Percentiles rank a stretch among this genome's conserved stretches.
phyloP scores from a whole-genome alignment of 1,139 yeast genomes.

The Protomyces gravidus region DNA sequence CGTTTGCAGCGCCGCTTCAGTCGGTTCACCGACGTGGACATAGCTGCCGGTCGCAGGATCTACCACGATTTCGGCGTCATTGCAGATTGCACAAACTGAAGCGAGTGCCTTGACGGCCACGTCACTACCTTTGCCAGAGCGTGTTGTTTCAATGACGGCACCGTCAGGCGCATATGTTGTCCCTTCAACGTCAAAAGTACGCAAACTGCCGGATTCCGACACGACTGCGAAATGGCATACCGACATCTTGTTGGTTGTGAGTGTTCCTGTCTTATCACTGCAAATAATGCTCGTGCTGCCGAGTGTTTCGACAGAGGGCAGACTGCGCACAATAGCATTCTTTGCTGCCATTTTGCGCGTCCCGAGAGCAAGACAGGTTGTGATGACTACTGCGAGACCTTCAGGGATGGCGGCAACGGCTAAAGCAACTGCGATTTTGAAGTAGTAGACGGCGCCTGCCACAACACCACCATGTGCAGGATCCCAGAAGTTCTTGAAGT shows the following conservation, averaged over 20 bases:
- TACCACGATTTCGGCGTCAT: conserved; percentile 40
- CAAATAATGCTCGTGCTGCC: conserved; percentile 52
- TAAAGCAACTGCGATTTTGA: conserved; percentile 51
- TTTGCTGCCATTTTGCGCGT: conserved; percentile 51
- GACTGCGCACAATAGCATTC: conserved; percentile 50
- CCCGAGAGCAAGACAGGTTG: conserved; percentile 52
- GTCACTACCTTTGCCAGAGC: conserved; percentile 42
- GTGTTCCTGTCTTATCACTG: conserved; percentile 70
- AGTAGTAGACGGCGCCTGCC: conserved; percentile 49
- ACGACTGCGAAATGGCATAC: conserved; percentile 43
- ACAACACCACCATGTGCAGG: conserved; percentile 45
- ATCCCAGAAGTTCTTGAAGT: conserved; percentile 45
- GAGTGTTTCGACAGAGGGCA: conserved; percentile 42
- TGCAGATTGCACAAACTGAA: conserved; percentile 41
- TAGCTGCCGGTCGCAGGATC: conserved; percentile 35
- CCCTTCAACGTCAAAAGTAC: conserved; percentile 47
- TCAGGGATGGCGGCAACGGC: conserved; percentile 54
- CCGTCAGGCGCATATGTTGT: conserved; percentile 44
- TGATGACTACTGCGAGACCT: conserved; percentile 50
- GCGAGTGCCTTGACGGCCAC: conserved; percentile 34
- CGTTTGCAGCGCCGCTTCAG: conserved; percentile 42
- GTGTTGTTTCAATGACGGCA: conserved; percentile 42
- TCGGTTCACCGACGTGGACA: conserved; percentile 43
- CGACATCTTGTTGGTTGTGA: conserved; percentile 49
- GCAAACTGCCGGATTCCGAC: conserved; percentile 44